phyloP scores from a whole-genome alignment of 2,329 filamentous ascomycete genomes.

The Aureobasidium zeae region DNA sequence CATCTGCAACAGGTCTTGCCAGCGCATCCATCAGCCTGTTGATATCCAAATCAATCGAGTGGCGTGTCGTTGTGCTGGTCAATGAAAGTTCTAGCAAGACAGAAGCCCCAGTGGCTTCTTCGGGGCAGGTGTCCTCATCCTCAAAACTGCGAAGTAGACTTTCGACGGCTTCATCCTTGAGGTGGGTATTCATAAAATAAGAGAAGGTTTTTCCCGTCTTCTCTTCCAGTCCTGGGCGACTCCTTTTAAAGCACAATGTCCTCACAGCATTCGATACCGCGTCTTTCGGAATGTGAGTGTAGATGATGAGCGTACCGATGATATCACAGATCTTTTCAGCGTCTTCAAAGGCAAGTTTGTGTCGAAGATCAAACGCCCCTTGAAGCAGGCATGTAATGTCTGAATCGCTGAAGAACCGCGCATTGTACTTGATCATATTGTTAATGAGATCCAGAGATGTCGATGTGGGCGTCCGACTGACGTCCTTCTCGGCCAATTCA shows the following conservation, averaged over 20 bases:
- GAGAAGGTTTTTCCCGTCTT: slow-evolving; percentile 17
- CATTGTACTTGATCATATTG: slow-evolving; percentile 13
- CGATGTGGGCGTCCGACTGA: neutral
- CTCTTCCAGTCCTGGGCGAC: slow-evolving; percentile 3
- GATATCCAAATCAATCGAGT: slow-evolving; percentile 6
- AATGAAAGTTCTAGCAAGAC: slow-evolving; percentile 1
- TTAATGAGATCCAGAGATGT: slow-evolving; percentile 7
- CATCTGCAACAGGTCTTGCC: slow-evolving; percentile 2
- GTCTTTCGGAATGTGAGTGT: slow-evolving; percentile 5
- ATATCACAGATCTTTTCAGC: slow-evolving; percentile 6
- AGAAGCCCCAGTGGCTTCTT: slow-evolving; percentile 5
- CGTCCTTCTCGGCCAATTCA: neutral
- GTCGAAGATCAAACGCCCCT: slow-evolving; percentile 1
- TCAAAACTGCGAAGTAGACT: slow-evolving; percentile 12
- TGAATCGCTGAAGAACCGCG: slow-evolving; percentile 7
- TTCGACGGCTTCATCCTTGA: slow-evolving; percentile 15
- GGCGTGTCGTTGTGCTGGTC: neutral
- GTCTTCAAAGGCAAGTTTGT: neutral
- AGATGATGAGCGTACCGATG: slow-evolving; percentile 9
- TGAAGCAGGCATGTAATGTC: slow-evolving; percentile 4
- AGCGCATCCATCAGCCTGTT: slow-evolving; percentile 9
- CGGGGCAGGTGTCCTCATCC: neutral
- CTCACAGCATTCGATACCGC: neutral
- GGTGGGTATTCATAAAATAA: slow-evolving; percentile 17
- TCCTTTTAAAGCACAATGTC: slow-evolving; percentile 4